Conservation (phyloP, 768 basidiomycete species). For the Leucocoprinus leucothites region DNA sequence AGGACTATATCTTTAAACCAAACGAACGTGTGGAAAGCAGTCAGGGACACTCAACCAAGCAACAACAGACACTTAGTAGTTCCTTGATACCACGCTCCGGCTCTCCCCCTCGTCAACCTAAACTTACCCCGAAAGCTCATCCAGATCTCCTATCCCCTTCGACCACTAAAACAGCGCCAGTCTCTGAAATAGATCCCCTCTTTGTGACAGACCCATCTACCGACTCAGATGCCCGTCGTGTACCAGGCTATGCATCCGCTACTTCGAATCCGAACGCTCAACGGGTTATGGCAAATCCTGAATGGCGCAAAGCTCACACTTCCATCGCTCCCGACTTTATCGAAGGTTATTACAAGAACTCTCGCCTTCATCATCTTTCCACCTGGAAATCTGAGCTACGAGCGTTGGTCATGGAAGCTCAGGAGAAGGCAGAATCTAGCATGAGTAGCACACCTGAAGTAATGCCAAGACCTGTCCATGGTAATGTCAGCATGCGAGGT, state of each 20-base stretch:
- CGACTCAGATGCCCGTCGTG: conserved; percentile 38
- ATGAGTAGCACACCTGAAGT: conserved; percentile 14
- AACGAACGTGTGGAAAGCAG: conserved; percentile 43
- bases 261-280: conserved; percentile 70
- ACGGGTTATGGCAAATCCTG: conserved; percentile 77
- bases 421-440: conserved; percentile 57
- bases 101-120: background rate
- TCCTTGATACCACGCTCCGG: background rate
- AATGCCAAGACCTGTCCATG: conserved; percentile 15
- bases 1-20: conserved; percentile 59
- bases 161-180: background rate
- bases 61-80: conserved; percentile 27
- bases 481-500: conserved; percentile 47
- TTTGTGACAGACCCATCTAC: conserved; percentile 40
- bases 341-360: conserved; percentile 79
- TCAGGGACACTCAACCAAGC: conserved; percentile 44
- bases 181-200: conserved; percentile 23
- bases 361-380: conserved; percentile 88
- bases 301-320: conserved; percentile 88
- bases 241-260: conserved; percentile 66
- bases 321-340: conserved; percentile 85
- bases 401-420: conserved; percentile 74
- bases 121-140: background rate
- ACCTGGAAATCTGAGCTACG: conserved; percentile 92
- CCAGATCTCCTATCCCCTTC: background rate